Evolutionary conservation across 2,329 filamentous ascomycete species (phyloP), one percentile per base, ranked within the genome.

Genomic region (Fusarium redolens): DNA sequence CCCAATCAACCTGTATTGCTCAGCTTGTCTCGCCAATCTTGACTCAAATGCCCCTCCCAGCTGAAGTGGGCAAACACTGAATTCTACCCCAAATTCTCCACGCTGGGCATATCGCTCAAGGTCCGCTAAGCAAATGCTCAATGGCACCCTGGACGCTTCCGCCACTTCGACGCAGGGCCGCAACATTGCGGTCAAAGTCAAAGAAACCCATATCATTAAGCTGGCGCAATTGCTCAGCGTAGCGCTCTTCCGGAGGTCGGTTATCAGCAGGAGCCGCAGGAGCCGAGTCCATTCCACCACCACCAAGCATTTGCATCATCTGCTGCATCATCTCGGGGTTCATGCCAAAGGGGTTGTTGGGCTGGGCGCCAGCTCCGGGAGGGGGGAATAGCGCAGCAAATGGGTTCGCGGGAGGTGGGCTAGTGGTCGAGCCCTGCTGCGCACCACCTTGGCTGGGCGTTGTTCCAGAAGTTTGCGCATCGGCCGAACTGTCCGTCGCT

Each of bases 181-280:
- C 91, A 37, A 99, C 90, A 77, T 99, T 99, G 75, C 93, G 86
- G 58, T 99, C 96, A 79, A 98, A 99, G 79, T 99, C 95, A 80
- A 91, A 97, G 84, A 99, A 99, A 6, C 96, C 96, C 96, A 99
- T 99, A 74, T 98, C 96, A 81, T 99, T 99, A 71, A 99, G 85
- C 83, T 98, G 95, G 68, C 94, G 88, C 55, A 99, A 86, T 83
- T 99, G 96, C 37, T 93, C 91, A 6, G 93, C 95, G 77, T 97
- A 99, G 66, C 94, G 87, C 83, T 98, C 96, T 85, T 99, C 96
- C 0, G 96, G 96, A 8, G 96, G 95, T 70, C 96, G 89, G 78
- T 88, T 97, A 83, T 99, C 96, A 5, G 88, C 83, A 9, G 94
- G 92, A 22, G 89, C 83, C 20, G 88, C 83, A 17, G 88, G 82